A percentile compares a stretch with the other conserved stretches of the same genome.
These are phyloP conservation scores for Dothistroma pini DNA, from an alignment of 2,329 filamentous ascomycete species.

Conservation along the genomic window DNA sequence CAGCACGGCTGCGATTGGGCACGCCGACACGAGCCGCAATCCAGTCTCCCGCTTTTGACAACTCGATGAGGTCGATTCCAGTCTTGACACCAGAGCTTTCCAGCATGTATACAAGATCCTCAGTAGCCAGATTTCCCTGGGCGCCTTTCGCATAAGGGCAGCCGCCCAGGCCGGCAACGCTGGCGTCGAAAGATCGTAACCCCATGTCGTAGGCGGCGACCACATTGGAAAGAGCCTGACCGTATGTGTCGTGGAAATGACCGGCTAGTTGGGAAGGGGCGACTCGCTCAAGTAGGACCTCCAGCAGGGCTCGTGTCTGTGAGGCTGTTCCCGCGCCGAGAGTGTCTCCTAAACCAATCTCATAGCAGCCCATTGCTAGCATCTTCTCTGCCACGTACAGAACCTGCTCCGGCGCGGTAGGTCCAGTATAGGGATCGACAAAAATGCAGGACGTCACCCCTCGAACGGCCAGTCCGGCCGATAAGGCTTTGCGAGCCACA, in stretches of 20 bases:
- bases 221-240: slow-evolving; percentile 30
- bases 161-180: slow-evolving; percentile 30
- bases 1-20: slow-evolving; percentile 28
- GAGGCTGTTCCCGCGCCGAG: slow-evolving; percentile 25
- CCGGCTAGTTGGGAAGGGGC: slow-evolving; percentile 27
- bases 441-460: slow-evolving; percentile 44
- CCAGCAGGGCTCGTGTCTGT: slow-evolving; percentile 34
- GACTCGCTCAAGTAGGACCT: slow-evolving; percentile 29
- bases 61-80: slow-evolving; percentile 24
- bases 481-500: slow-evolving; percentile 23
- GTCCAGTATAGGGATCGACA: slow-evolving; percentile 38
- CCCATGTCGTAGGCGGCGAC: slow-evolving; percentile 26
- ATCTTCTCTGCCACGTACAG: slow-evolving; percentile 18
- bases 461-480: slow-evolving; percentile 34
- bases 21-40: slow-evolving; percentile 23
- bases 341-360: slow-evolving; percentile 31
- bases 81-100: slow-evolving; percentile 26
- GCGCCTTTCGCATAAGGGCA: slow-evolving; percentile 32
- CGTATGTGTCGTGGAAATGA: slow-evolving; percentile 34
- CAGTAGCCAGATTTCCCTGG: slow-evolving; percentile 30
- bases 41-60: slow-evolving; percentile 27
- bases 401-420: slow-evolving; percentile 25
- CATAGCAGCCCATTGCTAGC: slow-evolving; percentile 29
- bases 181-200: slow-evolving; percentile 29
- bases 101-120: slow-evolving; percentile 31